phyloP scores from a whole-genome alignment of 1,139 yeast species.

The Chernovozyma aurita region DNA sequence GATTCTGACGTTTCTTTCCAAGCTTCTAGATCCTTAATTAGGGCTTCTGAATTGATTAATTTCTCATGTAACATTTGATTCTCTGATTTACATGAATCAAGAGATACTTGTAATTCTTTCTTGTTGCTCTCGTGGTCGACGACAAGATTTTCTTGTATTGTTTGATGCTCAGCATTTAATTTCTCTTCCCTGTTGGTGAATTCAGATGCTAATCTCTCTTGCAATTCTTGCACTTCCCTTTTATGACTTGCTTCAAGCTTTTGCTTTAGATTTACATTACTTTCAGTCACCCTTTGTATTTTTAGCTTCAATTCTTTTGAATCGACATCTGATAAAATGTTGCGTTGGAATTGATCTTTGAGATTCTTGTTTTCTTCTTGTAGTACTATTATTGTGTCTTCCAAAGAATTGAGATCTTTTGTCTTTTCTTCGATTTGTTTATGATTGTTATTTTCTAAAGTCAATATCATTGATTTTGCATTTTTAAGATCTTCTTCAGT shows the following conservation, averaged over 20 bases:
- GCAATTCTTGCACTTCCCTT: constrained; percentile 1
- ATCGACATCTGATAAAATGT: neutral
- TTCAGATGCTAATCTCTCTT: neutral
- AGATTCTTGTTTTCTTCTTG: neutral
- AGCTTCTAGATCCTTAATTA: constrained; percentile 5
- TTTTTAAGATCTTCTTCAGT: neutral
- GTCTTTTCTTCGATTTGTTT: too few relatives aligned
- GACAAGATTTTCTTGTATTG: neutral
- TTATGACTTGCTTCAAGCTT: neutral
- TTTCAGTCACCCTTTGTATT: neutral
- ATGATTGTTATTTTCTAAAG: too few relatives aligned
- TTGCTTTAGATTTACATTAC: too few relatives aligned
- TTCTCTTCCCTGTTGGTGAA: neutral
- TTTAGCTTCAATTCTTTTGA: neutral
- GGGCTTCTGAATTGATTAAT: neutral
- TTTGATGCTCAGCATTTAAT: constrained; percentile 3
- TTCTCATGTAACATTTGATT: neutral
- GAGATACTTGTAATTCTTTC: neutral
- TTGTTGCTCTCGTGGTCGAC: neutral
- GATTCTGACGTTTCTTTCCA: constrained; percentile 5
- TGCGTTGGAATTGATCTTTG: neutral
- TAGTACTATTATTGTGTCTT: neutral
- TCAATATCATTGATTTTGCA: too few relatives aligned
- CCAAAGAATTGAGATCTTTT: too few relatives aligned
- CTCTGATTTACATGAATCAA: neutral